Evolutionary conservation across 441 rosid genomes (phyloP), one percentile per base, ranked within the genome.

Genomic region (Gossypium schwendimanii): DNA sequence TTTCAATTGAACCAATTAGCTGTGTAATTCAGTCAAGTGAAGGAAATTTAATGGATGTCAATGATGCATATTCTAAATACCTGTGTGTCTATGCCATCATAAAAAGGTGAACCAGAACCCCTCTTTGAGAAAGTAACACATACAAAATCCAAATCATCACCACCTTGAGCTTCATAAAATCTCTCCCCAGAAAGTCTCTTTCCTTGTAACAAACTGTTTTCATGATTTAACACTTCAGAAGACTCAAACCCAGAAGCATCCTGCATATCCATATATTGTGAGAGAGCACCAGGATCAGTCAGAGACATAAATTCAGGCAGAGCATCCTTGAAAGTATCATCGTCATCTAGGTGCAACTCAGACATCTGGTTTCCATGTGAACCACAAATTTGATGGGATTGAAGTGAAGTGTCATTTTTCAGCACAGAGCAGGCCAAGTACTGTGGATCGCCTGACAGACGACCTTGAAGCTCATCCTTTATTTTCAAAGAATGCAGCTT

Each of bases 71-170:
- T 50, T 66, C 61, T 69, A 66, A 69, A 33, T 87, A 96, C 99
- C 97, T 92, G 93, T 17, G 97, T 88, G 81, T 96, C 99, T 71
- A 89, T 81, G 63, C 97, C 98, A 79, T 91, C 88, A 87, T 94
- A 96, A 87, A 87, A 87, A 63, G 89, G 87, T 20, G 97, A 94
- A 69, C 87, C 75, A 55, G 98, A 89, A 84, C 90, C 88, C 81
- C 87, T 87, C 6, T 81, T 94, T 70, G 91, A 82, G 77, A 94
- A 89, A 78, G 77, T 84, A 76, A 96, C 91, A 81, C 97, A 88
- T 47, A 96, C 97, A 81, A 96, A 96, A 87, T 91, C 94, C 74
- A 78, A 84, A 81, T 69, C 78, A 60, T 93, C 92, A 75, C 85
- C 87, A 63, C 87, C 98, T 69, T 86, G 90, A 76, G 87, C 94